phyloP scores from a whole-genome alignment of 768 basidiomycete genomes.

The Termitomyces sp. region DNA sequence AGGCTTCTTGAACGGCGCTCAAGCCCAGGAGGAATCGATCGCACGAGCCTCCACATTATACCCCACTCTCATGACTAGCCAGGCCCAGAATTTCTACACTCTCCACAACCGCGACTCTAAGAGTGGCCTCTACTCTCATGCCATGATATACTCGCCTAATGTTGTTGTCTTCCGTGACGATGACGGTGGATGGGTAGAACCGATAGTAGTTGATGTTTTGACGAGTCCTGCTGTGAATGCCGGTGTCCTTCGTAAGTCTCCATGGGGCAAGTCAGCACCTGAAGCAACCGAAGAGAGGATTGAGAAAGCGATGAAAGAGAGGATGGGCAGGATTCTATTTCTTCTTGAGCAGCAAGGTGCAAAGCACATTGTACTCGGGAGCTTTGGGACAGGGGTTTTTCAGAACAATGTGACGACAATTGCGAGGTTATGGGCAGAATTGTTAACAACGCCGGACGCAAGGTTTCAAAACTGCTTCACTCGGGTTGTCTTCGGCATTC shows the following conservation, averaged over 20 bases:
- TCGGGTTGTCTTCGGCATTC: constrained; percentile 61
- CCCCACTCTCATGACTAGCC: constrained; percentile 48
- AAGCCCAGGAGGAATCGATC: constrained; percentile 79
- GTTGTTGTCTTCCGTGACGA: constrained; percentile 63
- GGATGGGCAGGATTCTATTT: constrained; percentile 63
- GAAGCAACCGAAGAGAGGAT: constrained; percentile 33
- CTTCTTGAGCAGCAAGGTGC: constrained; percentile 60
- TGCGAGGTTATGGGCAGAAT: constrained; percentile 60
- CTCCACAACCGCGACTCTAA: constrained; percentile 44
- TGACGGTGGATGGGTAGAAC: constrained; percentile 47
- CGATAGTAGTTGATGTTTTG: constrained; percentile 58
- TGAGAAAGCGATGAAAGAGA: constrained; percentile 54
- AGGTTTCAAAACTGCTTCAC: constrained; percentile 58
- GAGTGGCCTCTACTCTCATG: constrained; percentile 67
- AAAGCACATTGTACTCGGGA: constrained; percentile 60
- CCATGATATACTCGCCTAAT: constrained; percentile 70
- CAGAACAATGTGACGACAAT: constrained; percentile 54
- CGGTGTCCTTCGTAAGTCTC: constrained; percentile 30
- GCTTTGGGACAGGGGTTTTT: constrained; percentile 79
- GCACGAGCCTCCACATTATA: constrained; percentile 73
- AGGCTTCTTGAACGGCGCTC: constrained; percentile 66
- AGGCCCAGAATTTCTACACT: constrained; percentile 56
- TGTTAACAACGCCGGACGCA: constrained; percentile 42
- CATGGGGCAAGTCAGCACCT: constrained; percentile 10
- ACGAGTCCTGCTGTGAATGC: constrained; percentile 79